Evolutionary conservation across 768 basidiomycete species (phyloP).

Genomic region (Mycena belliarum): DNA sequence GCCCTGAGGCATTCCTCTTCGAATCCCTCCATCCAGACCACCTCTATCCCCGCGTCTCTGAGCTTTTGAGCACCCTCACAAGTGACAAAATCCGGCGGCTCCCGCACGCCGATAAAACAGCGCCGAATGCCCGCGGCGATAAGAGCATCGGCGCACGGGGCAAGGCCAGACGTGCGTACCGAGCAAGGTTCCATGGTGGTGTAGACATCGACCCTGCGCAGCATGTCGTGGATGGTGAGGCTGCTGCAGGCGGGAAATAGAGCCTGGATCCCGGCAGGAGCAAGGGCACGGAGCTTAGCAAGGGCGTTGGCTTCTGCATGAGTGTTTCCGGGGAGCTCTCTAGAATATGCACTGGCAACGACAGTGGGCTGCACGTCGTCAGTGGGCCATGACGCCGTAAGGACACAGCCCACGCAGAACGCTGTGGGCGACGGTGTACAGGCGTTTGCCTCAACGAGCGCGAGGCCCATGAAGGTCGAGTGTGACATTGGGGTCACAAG

Average conservation of each 20-base stretch:
- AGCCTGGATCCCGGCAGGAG: constrained; percentile 42
- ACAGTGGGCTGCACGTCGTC: constrained; percentile 9
- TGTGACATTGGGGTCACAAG: neutral
- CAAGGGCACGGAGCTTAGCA: constrained; percentile 59
- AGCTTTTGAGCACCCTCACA: constrained; percentile 85
- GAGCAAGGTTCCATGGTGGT: constrained; percentile 98
- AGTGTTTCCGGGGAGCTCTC: constrained; percentile 91
- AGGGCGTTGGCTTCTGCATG: constrained; percentile 97
- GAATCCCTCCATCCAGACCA: constrained; percentile 73
- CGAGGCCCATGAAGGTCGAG: constrained; percentile 27
- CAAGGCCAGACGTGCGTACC: constrained; percentile 79
- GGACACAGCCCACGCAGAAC: constrained; percentile 89
- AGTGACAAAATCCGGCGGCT: constrained; percentile 92
- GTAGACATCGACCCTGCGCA: constrained; percentile 73
- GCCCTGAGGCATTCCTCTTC: constrained; percentile 79
- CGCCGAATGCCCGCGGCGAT: constrained; percentile 67
- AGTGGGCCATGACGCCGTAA: constrained; percentile 44
- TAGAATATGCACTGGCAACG: constrained; percentile 81
- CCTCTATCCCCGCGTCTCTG: constrained; percentile 67
- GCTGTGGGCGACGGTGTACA: constrained; percentile 72
- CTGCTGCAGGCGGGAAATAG: constrained; percentile 40
- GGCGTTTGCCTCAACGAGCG: constrained; percentile 57
- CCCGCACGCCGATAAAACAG: constrained; percentile 87
- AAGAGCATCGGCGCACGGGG: constrained; percentile 84
- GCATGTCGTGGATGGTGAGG: constrained; percentile 46